A percentile compares a stretch with the other conserved stretches of the same genome.
phyloP scores from a whole-genome alignment of 495 filamentous ascomycete species.

The Podospora bellae-mahoneyi region DNA sequence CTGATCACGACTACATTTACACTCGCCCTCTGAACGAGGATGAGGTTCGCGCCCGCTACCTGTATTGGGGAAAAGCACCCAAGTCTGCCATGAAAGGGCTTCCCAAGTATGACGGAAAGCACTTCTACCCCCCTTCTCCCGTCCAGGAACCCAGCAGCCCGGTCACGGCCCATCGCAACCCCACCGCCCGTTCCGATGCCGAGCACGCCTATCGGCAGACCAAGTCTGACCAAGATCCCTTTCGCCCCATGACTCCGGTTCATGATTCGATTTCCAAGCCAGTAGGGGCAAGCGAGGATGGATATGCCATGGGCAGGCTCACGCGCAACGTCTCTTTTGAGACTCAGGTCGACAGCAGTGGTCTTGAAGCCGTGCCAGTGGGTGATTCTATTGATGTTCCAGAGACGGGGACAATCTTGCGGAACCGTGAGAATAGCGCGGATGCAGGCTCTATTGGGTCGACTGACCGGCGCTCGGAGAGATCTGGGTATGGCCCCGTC shows the following conservation, averaged over 20 bases:
- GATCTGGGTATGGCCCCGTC: slow-evolving; percentile 22
- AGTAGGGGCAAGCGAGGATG: slow-evolving; percentile 23
- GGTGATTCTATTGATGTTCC: slow-evolving; percentile 5
- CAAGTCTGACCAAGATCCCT: slow-evolving; percentile 39
- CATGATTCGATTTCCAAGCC: slow-evolving; percentile 25
- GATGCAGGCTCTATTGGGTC: slow-evolving; percentile 19
- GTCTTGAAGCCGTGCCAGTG: slow-evolving; percentile 14
- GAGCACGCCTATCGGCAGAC: slow-evolving; percentile 24
- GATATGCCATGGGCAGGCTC: slow-evolving; percentile 15
- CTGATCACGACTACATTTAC: slow-evolving; percentile 44
- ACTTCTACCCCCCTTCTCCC: slow-evolving; percentile 55
- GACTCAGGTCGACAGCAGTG: slow-evolving; percentile 21
- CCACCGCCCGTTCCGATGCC: slow-evolving; percentile 10
- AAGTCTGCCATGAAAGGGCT: slow-evolving; percentile 41
- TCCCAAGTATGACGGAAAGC: slow-evolving; percentile 55
- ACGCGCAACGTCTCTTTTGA: slow-evolving; percentile 23
- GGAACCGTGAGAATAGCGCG: slow-evolving; percentile 21
- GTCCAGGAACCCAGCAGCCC: slow-evolving; percentile 31
- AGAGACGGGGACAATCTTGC: slow-evolving; percentile 5
- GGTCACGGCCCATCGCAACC: slow-evolving; percentile 7
- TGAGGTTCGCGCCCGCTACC: slow-evolving; percentile 45
- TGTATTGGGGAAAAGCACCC: slow-evolving; percentile 52
- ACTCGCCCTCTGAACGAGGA: slow-evolving; percentile 45
- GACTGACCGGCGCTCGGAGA: slow-evolving; percentile 26
- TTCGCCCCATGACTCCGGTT: slow-evolving; percentile 32